Evolutionary conservation across 2,329 filamentous ascomycete species (phyloP).

Genomic region (Blastomyces gilchristii): DNA sequence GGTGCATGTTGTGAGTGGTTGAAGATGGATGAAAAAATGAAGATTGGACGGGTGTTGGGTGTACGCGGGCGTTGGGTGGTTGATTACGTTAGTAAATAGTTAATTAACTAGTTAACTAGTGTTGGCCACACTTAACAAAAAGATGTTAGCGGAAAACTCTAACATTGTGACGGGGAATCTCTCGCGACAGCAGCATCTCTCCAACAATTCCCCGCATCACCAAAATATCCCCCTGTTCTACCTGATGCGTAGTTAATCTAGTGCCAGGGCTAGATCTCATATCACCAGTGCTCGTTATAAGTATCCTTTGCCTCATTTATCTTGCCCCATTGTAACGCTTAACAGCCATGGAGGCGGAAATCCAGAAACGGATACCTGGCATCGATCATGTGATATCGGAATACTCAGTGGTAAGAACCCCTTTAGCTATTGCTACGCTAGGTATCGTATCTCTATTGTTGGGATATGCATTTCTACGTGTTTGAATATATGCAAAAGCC

Average conservation of each 20-base stretch:
- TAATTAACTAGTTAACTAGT: too few species aligned
- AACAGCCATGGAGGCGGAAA: conserved; percentile 69
- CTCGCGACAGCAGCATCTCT: neutral
- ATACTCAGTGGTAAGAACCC: conserved; percentile 57
- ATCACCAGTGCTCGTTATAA: neutral
- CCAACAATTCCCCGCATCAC: neutral
- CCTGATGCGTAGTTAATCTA: neutral
- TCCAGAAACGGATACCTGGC: conserved; percentile 70
- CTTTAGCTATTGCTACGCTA: neutral
- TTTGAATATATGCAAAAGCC: conserved; percentile 6
- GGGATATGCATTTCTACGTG: neutral
- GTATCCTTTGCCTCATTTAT: neutral
- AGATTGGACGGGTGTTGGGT: too few species aligned
- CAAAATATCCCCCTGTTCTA: neutral
- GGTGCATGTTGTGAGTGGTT: too few species aligned
- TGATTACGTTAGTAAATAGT: too few species aligned
- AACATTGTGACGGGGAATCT: neutral
- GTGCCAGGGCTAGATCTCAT: conserved; percentile 10
- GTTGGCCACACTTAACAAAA: neutral
- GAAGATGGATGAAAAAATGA: too few species aligned
- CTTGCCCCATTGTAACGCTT: conserved; percentile 17
- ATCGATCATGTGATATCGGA: conserved; percentile 83
- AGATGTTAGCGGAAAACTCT: neutral
- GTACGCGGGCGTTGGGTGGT: too few species aligned
- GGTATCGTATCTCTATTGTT: neutral